Conservation (phyloP, 2,329 filamentous ascomycete species). For the Boeremia lycopersici region DNA sequence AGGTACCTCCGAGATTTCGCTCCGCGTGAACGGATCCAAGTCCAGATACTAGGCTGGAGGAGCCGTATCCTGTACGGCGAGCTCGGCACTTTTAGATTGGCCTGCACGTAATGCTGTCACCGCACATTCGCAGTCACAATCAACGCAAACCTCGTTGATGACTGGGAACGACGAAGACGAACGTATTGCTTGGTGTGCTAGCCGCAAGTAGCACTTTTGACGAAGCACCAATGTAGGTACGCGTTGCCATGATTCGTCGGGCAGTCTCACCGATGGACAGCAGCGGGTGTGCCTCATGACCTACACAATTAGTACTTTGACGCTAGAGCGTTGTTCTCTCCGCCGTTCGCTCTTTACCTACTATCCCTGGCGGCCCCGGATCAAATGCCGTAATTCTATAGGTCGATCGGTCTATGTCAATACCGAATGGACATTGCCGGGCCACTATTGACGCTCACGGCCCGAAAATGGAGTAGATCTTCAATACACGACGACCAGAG, state of each 20-base stretch:
- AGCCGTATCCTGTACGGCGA: slow-evolving; percentile 5
- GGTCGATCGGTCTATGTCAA: neutral
- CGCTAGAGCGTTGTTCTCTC: slow-evolving; percentile 1
- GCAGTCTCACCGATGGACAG: neutral
- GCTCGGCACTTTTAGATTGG: slow-evolving; percentile 14
- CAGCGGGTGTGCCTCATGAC: slow-evolving; percentile 7
- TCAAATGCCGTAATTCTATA: neutral
- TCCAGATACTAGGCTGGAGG: slow-evolving; percentile 5
- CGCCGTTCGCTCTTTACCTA: neutral
- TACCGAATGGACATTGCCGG: neutral
- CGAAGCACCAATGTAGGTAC: slow-evolving; percentile 12
- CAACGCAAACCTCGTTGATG: neutral
- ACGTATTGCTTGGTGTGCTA: neutral
- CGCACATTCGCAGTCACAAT: neutral
- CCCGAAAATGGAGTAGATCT: slow-evolving; percentile 6
- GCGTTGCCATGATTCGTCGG: slow-evolving; percentile 1
- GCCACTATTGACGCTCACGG: neutral
- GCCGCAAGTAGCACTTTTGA: neutral
- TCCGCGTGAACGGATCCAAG: neutral
- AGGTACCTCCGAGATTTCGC: slow-evolving; percentile 10
- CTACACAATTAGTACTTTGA: neutral
- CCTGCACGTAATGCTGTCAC: slow-evolving; percentile 4
- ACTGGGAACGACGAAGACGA: neutral
- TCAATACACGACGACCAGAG: neutral
- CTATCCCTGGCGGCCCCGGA: slow-evolving; percentile 1